Evolutionary conservation across 1,139 yeast species (phyloP).

Genomic region (Candida frijolesensis): DNA sequence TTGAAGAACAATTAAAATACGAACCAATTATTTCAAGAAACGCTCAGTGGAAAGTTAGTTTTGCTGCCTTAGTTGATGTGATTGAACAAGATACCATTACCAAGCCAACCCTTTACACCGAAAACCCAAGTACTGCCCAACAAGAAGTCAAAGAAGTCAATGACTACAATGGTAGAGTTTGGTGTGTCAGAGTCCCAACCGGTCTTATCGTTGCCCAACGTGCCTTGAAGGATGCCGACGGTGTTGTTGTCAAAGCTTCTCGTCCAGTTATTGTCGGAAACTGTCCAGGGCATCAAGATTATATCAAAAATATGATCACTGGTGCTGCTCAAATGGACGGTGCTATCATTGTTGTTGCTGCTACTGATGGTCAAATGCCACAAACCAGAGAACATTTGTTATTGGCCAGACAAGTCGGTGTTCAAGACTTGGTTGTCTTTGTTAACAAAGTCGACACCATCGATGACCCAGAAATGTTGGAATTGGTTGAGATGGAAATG

Average conservation of each 20-base stretch:
- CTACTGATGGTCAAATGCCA: slow-evolving; percentile 99
- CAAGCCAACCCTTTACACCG: background rate
- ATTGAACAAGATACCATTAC: background rate
- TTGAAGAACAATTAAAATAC: background rate
- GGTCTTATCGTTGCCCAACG: slow-evolving; percentile 58
- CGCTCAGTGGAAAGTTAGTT: background rate
- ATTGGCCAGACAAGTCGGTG: slow-evolving; percentile 99
- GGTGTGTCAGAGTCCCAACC: slow-evolving; percentile 10
- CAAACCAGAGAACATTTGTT: slow-evolving; percentile 98
- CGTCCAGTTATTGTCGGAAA: background rate
- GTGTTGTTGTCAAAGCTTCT: background rate
- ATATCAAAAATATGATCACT: slow-evolving; percentile 97
- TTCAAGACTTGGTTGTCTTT: slow-evolving; percentile 93
- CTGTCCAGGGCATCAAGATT: slow-evolving; percentile 86
- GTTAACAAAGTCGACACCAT: slow-evolving; percentile 97
- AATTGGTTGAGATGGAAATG: slow-evolving; percentile 99
- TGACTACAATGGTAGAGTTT: slow-evolving; percentile 7
- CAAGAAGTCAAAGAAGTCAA: slow-evolving; percentile 3
- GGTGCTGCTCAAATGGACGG: slow-evolving; percentile 99
- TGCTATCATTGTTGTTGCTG: slow-evolving; percentile 99
- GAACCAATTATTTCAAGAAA: background rate
- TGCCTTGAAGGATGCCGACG: slow-evolving; percentile 35
- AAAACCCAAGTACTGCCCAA: background rate
- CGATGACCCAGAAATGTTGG: slow-evolving; percentile 99
- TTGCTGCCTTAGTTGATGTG: background rate